Conservation (phyloP, 2,329 filamentous ascomycete genomes). For the Cytospora mali region DNA sequence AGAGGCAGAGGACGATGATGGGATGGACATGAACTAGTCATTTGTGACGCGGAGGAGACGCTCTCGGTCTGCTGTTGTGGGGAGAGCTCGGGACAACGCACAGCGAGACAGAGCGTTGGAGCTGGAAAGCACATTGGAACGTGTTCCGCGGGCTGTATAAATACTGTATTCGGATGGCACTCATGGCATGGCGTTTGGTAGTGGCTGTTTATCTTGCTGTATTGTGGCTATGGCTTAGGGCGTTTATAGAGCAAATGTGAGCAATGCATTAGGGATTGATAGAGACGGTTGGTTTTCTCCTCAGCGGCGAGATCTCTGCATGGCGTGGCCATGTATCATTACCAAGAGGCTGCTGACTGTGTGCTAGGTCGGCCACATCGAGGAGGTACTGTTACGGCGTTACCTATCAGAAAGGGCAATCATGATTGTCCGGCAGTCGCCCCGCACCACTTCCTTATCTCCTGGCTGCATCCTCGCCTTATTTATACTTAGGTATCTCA, state of each 20-base stretch:
- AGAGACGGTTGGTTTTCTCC: slow-evolving; percentile 8
- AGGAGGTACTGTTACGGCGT: not conserved
- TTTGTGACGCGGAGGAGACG: slow-evolving; percentile 16
- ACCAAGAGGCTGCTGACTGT: not conserved
- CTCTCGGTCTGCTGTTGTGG: not conserved
- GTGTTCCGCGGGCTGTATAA: not conserved
- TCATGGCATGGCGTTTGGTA: slow-evolving; percentile 27
- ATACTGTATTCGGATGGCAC: not conserved
- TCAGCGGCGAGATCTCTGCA: not conserved
- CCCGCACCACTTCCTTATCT: not conserved
- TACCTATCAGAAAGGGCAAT: not conserved
- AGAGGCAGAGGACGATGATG: slow-evolving; percentile 61
- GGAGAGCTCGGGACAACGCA: not conserved
- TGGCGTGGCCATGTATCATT: slow-evolving; percentile 13
- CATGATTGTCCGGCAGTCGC: not conserved
- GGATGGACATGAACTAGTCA: slow-evolving; percentile 58
- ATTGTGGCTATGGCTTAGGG: slow-evolving; percentile 8
- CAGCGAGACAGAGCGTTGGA: not conserved
- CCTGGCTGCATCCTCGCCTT: not conserved
- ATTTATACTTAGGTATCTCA: not conserved
- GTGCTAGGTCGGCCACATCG: not conserved
- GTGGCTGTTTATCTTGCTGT: slow-evolving; percentile 1
- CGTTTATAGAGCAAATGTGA: slow-evolving; percentile 6
- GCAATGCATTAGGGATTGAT: slow-evolving; percentile 10
- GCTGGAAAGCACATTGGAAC: not conserved